Evolutionary conservation across 106 monocot genomes (phyloP), one percentile per base, ranked within the genome.

Genomic region (Phalaenopsis aphrodite): DNA sequence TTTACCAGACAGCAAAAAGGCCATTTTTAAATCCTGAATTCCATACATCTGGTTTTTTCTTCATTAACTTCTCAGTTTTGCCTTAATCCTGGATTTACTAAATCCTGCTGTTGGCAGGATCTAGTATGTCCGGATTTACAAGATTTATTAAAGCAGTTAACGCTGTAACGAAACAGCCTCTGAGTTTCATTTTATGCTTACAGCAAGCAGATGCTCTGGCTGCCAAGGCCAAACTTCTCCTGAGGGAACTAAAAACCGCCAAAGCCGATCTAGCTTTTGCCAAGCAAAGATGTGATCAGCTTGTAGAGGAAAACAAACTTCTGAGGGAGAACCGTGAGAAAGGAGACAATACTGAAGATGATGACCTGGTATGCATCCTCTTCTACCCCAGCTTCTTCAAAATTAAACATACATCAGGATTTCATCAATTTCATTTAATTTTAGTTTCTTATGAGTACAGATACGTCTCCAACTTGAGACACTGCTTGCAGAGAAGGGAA

Each of bases 161-260:
- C 30, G 30, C 30, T 30, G 30, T 30, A 30, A 30, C 30, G 30
- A 30, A 30, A 30, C 30, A 30, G 30, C 30, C 30, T 49, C 46
- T 48, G 10, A 49, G 14, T 76, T 76, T n/a, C 4, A 43, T 42
- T 45, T 45, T 74, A 45, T 74, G 5, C 76, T 24, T 49, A 10
- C 84, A 98, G 97, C 90, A 90, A 84, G 97, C 97, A 81, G 94
- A 94, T 92, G 97, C 94, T 71, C 92, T 98, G 97, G 94, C 97
- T 82, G 97, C 97, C 30, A 94, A 98, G 85, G 92, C 92, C 39
- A 98, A 98, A 78, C 88, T 98, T 83, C 92, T 94, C 84, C 49
- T 94, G 52, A 83, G 94, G 24, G 97, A 98, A 76, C 77, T 98
- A 78, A 98, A 98, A 84, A 92, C 94, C 65, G 82, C 91, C 24